Evolutionary conservation across 768 basidiomycete genomes (phyloP).

Genomic region (Gymnopilus dilepis): DNA sequence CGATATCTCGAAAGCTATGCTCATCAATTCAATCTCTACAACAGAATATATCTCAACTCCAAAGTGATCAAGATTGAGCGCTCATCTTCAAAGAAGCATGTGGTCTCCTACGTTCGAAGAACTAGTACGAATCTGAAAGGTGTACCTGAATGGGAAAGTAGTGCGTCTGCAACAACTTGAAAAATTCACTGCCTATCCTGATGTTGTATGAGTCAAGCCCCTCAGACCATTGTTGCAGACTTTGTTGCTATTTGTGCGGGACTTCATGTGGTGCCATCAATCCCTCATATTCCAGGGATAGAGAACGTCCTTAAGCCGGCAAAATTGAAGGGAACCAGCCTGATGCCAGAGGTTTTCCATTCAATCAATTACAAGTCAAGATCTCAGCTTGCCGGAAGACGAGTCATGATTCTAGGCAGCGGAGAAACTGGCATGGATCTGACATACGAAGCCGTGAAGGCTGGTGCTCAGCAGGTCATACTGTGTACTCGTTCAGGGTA

Average conservation of each 20-base stretch:
- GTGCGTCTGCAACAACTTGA: no score
- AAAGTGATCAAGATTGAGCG: slow-evolving; percentile 43
- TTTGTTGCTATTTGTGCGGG: slow-evolving; percentile 60
- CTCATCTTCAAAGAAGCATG: slow-evolving; percentile 10
- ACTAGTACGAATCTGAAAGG: background rate
- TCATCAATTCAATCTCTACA: slow-evolving; percentile 43
- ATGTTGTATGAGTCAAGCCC: slow-evolving; percentile 23
- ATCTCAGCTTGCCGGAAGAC: slow-evolving; percentile 46
- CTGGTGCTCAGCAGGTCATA: slow-evolving; percentile 54
- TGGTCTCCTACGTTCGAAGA: slow-evolving; percentile 18
- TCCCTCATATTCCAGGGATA: slow-evolving; percentile 55
- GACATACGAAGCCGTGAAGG: slow-evolving; percentile 53
- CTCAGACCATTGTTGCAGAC: slow-evolving; percentile 37
- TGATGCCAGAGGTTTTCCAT: slow-evolving; percentile 45
- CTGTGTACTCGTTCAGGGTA: slow-evolving; percentile 59
- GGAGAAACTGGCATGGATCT: slow-evolving; percentile 72
- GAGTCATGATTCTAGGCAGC: slow-evolving; percentile 60
- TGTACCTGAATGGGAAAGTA: slow-evolving; percentile 7
- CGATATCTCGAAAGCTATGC: slow-evolving; percentile 54
- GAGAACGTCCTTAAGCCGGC: slow-evolving; percentile 38
- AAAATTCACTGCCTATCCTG: background rate
- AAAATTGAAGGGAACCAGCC: slow-evolving; percentile 20
- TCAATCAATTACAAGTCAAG: slow-evolving; percentile 57
- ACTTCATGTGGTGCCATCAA: slow-evolving; percentile 57
- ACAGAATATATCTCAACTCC: slow-evolving; percentile 41